phyloP scores from a whole-genome alignment of 2,329 filamentous ascomycete species.

The Stagonosporopsis chrysanthemi region DNA sequence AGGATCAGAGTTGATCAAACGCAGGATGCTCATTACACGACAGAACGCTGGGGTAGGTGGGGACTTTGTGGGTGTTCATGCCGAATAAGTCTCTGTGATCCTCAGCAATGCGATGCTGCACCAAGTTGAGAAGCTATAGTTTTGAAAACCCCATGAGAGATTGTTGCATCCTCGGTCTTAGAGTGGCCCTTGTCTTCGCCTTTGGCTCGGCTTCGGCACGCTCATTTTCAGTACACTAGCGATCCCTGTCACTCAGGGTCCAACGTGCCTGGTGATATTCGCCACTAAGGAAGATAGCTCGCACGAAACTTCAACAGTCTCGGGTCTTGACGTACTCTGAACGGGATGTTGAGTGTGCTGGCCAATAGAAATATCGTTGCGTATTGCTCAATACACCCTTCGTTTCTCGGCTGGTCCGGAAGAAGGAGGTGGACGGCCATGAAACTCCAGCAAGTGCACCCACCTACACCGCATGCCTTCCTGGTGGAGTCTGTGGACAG shows the following conservation, averaged over 20 bases:
- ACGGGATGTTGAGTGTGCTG: background rate
- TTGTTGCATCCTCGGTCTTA: background rate
- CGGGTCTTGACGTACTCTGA: background rate
- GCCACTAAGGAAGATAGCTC: slow-evolving; percentile 16
- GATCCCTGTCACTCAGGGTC: slow-evolving; percentile 18
- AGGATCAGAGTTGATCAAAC: slow-evolving; percentile 5
- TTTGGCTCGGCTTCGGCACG: slow-evolving; percentile 9
- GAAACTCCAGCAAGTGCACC: background rate
- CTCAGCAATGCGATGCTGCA: background rate
- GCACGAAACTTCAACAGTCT: slow-evolving; percentile 6
- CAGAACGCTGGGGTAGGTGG: background rate
- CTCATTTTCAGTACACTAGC: background rate
- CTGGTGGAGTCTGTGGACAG: slow-evolving; percentile 3
- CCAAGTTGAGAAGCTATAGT: background rate
- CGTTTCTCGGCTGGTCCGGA: slow-evolving; percentile 5
- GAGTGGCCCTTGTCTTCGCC: background rate
- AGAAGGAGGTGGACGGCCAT: slow-evolving; percentile 1
- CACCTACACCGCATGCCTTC: slow-evolving; percentile 8
- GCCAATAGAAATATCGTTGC: background rate
- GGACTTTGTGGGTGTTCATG: background rate
- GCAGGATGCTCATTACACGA: slow-evolving; percentile 8
- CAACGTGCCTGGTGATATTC: slow-evolving; percentile 20
- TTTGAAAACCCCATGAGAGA: background rate
- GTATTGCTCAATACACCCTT: background rate
- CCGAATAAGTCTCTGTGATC: background rate